Percentiles rank a stretch among this genome's conserved stretches.
These are phyloP conservation scores for Singerocomus rubriflavus DNA, from an alignment of 1,284 basidiomycete genomes.

Conservation along the genomic window DNA sequence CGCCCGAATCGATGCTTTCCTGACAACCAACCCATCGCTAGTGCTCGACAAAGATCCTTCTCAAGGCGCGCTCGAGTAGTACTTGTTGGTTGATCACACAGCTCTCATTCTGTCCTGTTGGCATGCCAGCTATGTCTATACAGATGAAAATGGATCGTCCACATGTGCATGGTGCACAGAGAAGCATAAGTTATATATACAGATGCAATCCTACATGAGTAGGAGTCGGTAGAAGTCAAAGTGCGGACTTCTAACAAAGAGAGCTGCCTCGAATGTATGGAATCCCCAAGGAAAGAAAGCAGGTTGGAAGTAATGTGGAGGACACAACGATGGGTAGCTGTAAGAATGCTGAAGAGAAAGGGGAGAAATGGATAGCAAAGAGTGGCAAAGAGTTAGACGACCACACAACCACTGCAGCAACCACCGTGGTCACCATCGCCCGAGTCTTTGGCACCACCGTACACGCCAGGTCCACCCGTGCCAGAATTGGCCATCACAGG, in stretches of 20 bases:
- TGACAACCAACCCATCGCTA: conserved; percentile 8
- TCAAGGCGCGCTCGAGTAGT: conserved; percentile 27
- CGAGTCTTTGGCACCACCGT: conserved; percentile 28
- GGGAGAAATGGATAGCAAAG: conserved; percentile 5
- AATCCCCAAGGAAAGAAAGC: conserved; percentile 14
- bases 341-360: conserved; percentile 8
- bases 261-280: conserved; percentile 13
- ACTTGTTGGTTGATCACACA: neutral
- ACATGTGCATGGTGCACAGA: conserved; percentile 7
- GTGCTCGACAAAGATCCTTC: conserved; percentile 32
- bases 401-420: conserved; percentile 59
- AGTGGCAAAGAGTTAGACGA: conserved; percentile 39
- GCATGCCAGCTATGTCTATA: neutral
- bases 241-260: conserved; percentile 4
- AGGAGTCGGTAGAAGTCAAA: conserved; percentile 6
- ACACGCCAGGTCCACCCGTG: conserved; percentile 34
- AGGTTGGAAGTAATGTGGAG: conserved; percentile 6
- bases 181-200: conserved; percentile 27
- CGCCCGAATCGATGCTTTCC: neutral
- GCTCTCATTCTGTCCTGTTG: neutral
- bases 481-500: conserved; percentile 32
- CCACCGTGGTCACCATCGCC: conserved; percentile 45
- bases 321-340: conserved; percentile 1
- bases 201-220: conserved; percentile 12
- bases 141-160: conserved; percentile 1